Conservation (phyloP, 805 yeast species). For the Scheffersomyces coipomensis region DNA sequence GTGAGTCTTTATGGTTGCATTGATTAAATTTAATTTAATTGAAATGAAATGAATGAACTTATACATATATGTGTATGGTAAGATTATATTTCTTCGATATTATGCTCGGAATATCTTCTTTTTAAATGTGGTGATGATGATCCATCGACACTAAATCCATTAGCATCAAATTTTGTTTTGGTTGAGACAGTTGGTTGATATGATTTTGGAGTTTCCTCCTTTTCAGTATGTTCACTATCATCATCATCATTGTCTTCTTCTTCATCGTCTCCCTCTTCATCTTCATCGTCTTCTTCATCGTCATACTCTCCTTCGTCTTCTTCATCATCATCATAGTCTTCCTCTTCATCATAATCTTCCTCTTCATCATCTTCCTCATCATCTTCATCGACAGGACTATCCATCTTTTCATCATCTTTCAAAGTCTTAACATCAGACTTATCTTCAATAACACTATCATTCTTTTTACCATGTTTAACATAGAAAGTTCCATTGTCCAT, state of each 20-base stretch:
- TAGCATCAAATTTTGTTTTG: constrained; percentile 6
- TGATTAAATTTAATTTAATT: too few relatives aligned
- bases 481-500: constrained; percentile 12
- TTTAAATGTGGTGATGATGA: constrained; percentile 29
- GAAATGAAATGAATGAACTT: too few relatives aligned
- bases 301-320: constrained; percentile 3
- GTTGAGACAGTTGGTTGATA: constrained; percentile 3
- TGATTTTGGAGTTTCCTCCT: constrained; percentile 2
- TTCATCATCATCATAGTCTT: constrained; percentile 3
- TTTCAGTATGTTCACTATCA: constrained; percentile 1
- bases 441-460: not conserved
- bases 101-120: constrained; percentile 9
- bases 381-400: not conserved
- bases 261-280: constrained; percentile 4
- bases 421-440: not conserved
- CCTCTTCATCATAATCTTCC: not conserved
- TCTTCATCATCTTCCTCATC: constrained; percentile 4
- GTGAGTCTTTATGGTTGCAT: too few relatives aligned
- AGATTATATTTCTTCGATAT: too few relatives aligned
- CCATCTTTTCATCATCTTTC: not conserved
- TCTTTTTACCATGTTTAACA: not conserved
- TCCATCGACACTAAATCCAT: constrained; percentile 22
- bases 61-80: too few relatives aligned
- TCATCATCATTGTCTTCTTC: not conserved
- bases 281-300: constrained; percentile 4